A percentile compares a stretch with the other conserved stretches of the same genome.
phyloP scores from a whole-genome alignment of 1,139 yeast species.

The Zygoascus meyerae region DNA sequence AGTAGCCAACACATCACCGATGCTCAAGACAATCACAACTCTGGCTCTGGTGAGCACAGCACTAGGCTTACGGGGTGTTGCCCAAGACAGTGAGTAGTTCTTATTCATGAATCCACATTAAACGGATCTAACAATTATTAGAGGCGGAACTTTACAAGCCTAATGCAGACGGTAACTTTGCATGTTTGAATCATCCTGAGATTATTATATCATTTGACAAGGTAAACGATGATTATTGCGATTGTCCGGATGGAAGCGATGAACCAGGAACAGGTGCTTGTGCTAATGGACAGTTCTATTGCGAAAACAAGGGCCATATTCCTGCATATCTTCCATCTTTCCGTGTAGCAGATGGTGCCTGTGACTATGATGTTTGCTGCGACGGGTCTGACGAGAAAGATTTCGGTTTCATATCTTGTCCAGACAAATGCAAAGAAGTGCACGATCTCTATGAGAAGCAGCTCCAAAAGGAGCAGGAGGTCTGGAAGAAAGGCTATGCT shows the following conservation, averaged over 20 bases:
- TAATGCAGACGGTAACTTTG: conserved; percentile 49
- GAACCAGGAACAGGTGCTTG: conserved; percentile 97
- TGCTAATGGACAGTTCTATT: conserved; percentile 53
- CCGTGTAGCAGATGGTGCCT: conserved; percentile 80
- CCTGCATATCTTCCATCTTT: conserved; percentile 40
- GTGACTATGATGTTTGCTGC: conserved; percentile 87
- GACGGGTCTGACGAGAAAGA: conserved; percentile 87
- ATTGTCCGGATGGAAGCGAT: conserved; percentile 97
- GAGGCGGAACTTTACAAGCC: conserved; percentile 48
- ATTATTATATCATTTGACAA: conserved; percentile 53
- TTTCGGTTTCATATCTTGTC: conserved; percentile 19
- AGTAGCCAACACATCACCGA: conserved; percentile 3
- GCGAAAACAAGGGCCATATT: conserved; percentile 66
- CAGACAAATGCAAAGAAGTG: conserved; percentile 48
- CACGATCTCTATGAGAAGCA: conserved; percentile 35
- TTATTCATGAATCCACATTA: background rate
- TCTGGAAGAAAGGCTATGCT: conserved; percentile 35
- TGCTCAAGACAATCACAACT: background rate
- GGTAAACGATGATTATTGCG: conserved; percentile 86
- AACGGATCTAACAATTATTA: background rate
- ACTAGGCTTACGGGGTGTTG: conserved; percentile 4
- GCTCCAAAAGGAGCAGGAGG: conserved; percentile 26
- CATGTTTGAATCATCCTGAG: conserved; percentile 61
- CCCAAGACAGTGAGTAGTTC: conserved; percentile 7
- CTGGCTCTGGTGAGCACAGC: conserved; percentile 1